Evolutionary conservation across 148 eudicot species (phyloP), one percentile per base, ranked within the genome.

Genomic region (Gaultheria prostrata): DNA sequence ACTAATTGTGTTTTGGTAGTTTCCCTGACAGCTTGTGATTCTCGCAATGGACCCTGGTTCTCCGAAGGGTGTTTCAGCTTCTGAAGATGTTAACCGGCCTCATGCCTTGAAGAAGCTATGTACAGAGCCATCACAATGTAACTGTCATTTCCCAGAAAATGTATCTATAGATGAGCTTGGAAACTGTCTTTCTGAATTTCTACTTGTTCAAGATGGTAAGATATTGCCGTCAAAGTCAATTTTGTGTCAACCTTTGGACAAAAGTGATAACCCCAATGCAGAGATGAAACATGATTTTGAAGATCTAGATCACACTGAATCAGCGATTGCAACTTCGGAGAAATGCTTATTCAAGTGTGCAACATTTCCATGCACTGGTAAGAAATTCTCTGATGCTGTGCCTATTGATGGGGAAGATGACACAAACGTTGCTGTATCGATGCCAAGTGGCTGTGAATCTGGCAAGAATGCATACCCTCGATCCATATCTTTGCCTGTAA

Each of bases 401-500:
- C 70, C 82, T 15, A 51, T 24, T 11, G 69, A 77, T 70, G 78
- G 57, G 17, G 89, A 87, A 54, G 86, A 65, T 84, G 87, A 39
- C 54, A 53, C 78, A 14, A 20, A 76, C 0, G 48, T 43, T 81
- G 86, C 71, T 21, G 82, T 71, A 59, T 76, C 67, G 78, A 71
- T 59, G 54, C 81, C 35, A n/a, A 79, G 61, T 76, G 59, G 54
- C 75, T 10, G 49, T 51, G 65, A 80, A 74, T 48, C 83, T 81
- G 53, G n/a, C 33, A 69, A 57, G 54, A 43, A 39, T 32, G 14
- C 84, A 49, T 76, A 21, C 71, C 48, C 81, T n/a, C 88, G 80
- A 51, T 89, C 98, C 5, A 12, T 75, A 69, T 88, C 97, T 74
- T 45, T 90, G 85, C 94, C 98, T 56, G 94, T 91, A 89, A 91